Evolutionary conservation across 768 basidiomycete genomes (phyloP).

Genomic region (Lentinus tigrinus): DNA sequence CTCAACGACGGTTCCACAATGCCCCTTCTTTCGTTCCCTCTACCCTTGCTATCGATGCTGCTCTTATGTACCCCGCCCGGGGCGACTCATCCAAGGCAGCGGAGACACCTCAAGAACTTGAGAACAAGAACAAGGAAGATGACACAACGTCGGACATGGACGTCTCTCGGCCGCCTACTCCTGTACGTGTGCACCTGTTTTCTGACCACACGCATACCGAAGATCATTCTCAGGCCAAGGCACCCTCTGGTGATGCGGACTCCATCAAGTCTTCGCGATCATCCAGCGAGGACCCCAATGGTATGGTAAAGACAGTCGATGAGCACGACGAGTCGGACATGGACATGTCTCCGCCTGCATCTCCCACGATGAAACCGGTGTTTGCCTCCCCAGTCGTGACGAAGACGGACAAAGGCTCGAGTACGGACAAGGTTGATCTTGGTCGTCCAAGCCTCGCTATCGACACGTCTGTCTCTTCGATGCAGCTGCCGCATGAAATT

Average conservation of each 20-base stretch:
- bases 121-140: not conserved
- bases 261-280: not conserved
- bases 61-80: constrained; percentile 9
- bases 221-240: not conserved
- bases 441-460: constrained; percentile 9
- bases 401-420: not conserved
- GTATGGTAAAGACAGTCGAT: not conserved
- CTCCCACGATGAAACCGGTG: not conserved
- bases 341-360: constrained; percentile 17
- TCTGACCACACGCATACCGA: not conserved
- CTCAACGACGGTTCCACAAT: constrained; percentile 2
- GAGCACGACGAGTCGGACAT: constrained; percentile 16
- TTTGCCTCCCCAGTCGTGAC: not conserved
- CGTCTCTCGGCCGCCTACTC: constrained; percentile 2
- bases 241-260: not conserved
- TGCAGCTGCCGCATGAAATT: not conserved
- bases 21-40: constrained; percentile 16
- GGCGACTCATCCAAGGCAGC: not conserved
- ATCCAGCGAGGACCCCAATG: not conserved
- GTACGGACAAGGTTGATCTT: not conserved
- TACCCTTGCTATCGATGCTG: constrained; percentile 11
- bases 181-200: not conserved
- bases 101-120: not conserved
- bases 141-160: constrained; percentile 10
- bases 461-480: constrained; percentile 6